Conservation (phyloP, 2,329 filamentous ascomycete species). For the Aureobasidium pullulans region DNA sequence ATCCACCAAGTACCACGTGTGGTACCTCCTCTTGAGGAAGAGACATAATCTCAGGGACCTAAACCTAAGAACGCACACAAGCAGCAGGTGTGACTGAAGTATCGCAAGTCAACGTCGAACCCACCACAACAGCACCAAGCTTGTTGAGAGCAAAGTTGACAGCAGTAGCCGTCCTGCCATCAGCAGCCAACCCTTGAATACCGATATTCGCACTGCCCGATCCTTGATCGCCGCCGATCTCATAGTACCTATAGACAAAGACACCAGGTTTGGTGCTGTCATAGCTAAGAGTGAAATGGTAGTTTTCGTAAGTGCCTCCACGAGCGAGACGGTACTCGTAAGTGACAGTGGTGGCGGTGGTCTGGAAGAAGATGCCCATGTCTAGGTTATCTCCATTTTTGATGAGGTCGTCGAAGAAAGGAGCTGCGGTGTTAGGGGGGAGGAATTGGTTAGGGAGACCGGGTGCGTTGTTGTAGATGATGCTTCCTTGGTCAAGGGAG, state of each 20-base stretch:
- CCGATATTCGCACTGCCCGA: constrained; percentile 13
- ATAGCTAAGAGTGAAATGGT: constrained; percentile 28
- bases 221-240: constrained; percentile 18
- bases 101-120: constrained; percentile 22
- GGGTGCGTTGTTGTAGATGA: constrained; percentile 21
- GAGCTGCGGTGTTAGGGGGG: constrained; percentile 23
- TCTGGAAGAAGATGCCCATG: constrained; percentile 29
- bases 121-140: constrained; percentile 17
- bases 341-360: constrained; percentile 21
- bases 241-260: constrained; percentile 24
- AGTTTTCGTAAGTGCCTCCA: constrained; percentile 17
- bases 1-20: background rate
- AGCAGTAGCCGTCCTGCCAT: constrained; percentile 17
- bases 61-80: background rate
- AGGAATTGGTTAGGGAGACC: constrained; percentile 21
- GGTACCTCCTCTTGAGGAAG: no score
- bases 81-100: constrained; percentile 12
- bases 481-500: constrained; percentile 22
- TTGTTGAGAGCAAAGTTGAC: constrained; percentile 20
- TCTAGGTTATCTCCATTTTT: constrained; percentile 17
- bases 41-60: background rate
- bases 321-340: constrained; percentile 26
- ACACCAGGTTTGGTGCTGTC: constrained; percentile 22
- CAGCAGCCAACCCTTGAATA: constrained; percentile 14
- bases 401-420: constrained; percentile 29